Percentiles rank a stretch among this genome's conserved stretches.
These are phyloP conservation scores for Aspergillus nidulans DNA, from an alignment of 495 filamentous ascomycete genomes.

Conservation along the genomic window DNA sequence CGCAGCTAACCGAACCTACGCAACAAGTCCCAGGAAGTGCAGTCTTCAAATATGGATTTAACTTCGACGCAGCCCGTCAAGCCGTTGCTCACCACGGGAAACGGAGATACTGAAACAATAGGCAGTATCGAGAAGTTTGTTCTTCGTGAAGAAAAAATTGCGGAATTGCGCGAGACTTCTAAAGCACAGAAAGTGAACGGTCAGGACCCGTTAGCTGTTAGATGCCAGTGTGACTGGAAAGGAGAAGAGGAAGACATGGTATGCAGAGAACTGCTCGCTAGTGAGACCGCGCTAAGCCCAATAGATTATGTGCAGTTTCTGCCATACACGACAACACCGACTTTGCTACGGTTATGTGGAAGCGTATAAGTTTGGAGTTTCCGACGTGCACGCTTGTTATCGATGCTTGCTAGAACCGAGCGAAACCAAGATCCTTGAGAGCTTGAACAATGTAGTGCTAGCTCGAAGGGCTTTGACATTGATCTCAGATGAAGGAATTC, in stretches of 20 bases:
- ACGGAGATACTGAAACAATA: background rate
- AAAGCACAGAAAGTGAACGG: background rate
- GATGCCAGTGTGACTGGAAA: slow-evolving; percentile 40
- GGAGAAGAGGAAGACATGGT: slow-evolving; percentile 43
- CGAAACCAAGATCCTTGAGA: slow-evolving; percentile 23
- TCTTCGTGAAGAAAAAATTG: slow-evolving; percentile 9
- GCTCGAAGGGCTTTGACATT: slow-evolving; percentile 27
- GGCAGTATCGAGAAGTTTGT: background rate
- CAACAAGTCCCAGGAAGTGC: slow-evolving; percentile 14
- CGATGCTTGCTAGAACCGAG: slow-evolving; percentile 40
- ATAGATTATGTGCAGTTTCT: slow-evolving; percentile 44
- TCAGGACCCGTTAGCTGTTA: slow-evolving; percentile 17
- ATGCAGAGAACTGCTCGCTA: background rate
- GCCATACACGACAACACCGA: slow-evolving; percentile 44
- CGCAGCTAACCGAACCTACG: background rate
- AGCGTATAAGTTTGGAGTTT: slow-evolving; percentile 23
- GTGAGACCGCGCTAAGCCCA: slow-evolving; percentile 1
- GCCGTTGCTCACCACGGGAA: background rate
- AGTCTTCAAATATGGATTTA: slow-evolving; percentile 16
- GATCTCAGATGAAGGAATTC: slow-evolving; percentile 23
- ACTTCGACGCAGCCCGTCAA: slow-evolving; percentile 21
- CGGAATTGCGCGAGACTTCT: slow-evolving; percentile 12
- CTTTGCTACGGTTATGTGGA: slow-evolving; percentile 44
- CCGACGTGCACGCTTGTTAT: slow-evolving; percentile 45
- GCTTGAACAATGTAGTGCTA: slow-evolving; percentile 32